Evolutionary conservation across 352 stramenopile species (phyloP).

Genomic region (Globisporangium middletonii): DNA sequence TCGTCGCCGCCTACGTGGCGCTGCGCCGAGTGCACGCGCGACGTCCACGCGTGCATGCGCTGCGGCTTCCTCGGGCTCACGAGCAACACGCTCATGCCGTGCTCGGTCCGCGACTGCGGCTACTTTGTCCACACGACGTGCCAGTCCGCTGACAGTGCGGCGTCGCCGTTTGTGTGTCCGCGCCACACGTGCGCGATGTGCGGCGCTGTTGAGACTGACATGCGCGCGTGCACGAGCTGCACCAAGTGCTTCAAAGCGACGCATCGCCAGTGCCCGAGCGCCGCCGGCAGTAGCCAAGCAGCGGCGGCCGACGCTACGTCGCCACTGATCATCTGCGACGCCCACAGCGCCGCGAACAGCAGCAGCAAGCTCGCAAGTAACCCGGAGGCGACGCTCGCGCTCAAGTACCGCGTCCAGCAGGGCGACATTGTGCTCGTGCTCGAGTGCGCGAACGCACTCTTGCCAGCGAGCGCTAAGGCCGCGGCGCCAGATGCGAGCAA

Average conservation of each 20-base stretch:
- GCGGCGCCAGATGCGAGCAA: constrained; percentile 36
- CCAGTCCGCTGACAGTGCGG: constrained; percentile 11
- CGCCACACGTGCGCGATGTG: constrained; percentile 54
- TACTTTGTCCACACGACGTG: constrained; percentile 53
- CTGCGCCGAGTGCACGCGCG: constrained; percentile 59
- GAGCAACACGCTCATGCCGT: constrained; percentile 39
- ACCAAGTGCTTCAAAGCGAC: constrained; percentile 38
- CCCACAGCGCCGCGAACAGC: constrained; percentile 18
- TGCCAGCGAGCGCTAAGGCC: constrained; percentile 31
- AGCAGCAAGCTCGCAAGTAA: constrained; percentile 5
- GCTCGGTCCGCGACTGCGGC: constrained; percentile 46
- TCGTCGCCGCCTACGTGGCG: constrained; percentile 26
- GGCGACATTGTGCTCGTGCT: constrained; percentile 66
- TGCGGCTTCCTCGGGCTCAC: constrained; percentile 74
- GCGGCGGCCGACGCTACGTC: no score
- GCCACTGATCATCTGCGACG: constrained; percentile 24
- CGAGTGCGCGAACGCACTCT: constrained; percentile 54
- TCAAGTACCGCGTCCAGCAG: constrained; percentile 28
- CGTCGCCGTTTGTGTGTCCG: constrained; percentile 38
- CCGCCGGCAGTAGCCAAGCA: no score
- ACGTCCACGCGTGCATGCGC: constrained; percentile 46
- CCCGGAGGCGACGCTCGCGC: constrained; percentile 7
- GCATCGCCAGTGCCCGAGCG: constrained; percentile 31
- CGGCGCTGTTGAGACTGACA: constrained; percentile 37
- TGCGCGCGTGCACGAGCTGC: constrained; percentile 48